A percentile compares a stretch with the other conserved stretches of the same genome.
Conservation (phyloP, 1,284 basidiomycete species). For the Cryptococcus sp. region DNA sequence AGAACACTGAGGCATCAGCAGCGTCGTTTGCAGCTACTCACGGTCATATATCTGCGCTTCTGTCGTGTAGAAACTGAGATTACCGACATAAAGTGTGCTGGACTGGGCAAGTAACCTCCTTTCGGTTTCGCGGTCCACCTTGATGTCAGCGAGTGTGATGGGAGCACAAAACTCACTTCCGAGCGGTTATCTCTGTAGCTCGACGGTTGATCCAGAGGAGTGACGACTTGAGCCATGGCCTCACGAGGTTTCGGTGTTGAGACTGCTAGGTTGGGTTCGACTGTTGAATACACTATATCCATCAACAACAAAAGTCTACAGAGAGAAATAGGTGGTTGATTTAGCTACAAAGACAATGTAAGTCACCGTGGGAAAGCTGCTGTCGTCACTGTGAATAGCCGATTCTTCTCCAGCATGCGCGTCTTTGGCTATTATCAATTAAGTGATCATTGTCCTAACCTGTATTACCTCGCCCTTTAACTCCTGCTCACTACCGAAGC, state of each 20-base stretch:
- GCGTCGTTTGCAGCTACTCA: slow-evolving; percentile 23
- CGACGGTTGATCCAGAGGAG: slow-evolving; percentile 84
- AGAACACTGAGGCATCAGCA: slow-evolving; percentile 63
- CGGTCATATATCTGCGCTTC: slow-evolving; percentile 98
- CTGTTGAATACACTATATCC: too few species aligned
- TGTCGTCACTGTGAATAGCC: too few species aligned
- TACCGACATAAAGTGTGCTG: slow-evolving; percentile 77
- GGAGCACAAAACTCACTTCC: slow-evolving; percentile 55
- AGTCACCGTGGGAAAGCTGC: slow-evolving; percentile 14
- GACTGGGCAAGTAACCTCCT: slow-evolving; percentile 57
- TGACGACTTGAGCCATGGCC: slow-evolving; percentile 82
- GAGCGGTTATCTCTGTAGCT: slow-evolving; percentile 91
- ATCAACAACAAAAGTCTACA: too few species aligned
- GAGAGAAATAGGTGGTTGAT: neutral
- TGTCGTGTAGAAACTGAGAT: slow-evolving; percentile 95
- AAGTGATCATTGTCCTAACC: neutral
- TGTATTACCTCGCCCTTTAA: neutral
- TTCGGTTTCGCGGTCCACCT: slow-evolving; percentile 54
- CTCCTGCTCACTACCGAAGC: neutral
- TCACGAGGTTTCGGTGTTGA: too few species aligned
- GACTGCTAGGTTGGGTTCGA: too few species aligned
- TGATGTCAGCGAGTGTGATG: slow-evolving; percentile 8
- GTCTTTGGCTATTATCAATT: neutral
- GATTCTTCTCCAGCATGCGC: too few species aligned
- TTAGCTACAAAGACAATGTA: neutral